Base-by-base conservation (phyloP, 2,329 filamentous ascomycete genomes). In the Bertia moriformis region DNA sequence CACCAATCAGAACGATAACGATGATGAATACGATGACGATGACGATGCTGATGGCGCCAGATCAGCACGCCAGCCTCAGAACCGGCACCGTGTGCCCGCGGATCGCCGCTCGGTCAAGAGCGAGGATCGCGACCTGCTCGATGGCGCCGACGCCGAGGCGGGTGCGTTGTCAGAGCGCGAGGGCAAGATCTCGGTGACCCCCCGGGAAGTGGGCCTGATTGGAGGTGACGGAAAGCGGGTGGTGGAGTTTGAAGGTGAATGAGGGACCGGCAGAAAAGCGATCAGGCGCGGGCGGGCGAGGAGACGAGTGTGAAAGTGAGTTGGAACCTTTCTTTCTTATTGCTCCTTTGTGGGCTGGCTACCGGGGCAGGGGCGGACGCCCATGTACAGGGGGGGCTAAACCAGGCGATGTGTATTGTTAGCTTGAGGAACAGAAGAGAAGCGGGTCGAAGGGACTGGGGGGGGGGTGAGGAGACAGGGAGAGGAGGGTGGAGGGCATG, bases 121-220 rank as follows among this genome's bases (percentile, higher is more conserved):
- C 83, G 15, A 66, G 72, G 81, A 87, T 55, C 63, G 76, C 39
- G 82, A 85, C 52, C 57, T 87, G 12, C 58, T 87, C 13, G 78
- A 83, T 46, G 83, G 81, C 0, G 79, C 78, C 2, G 83, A 89
- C 52, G 83, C 77, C 2, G 73, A 76, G 46, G 77, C 81, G 1
- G 71, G 71, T 12, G 71, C 60, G n/a, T n/a, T n/a, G n/a, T n/a
- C n/a, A n/a, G n/a, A n/a, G 42, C 2, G 38, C 22, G 5, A 39
- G 35, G 27, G 33, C 13, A 17, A 10, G 12, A 17, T 12, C 13
- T 13, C 12, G 13, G 24, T 29, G 24, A 12, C 24, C n/a, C 24
- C 24, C 24, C n/a, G 12, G 24, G 12, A 12, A 29, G 12, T 12
- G n/a, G 12, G n/a, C 12, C 24, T 29, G 12, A n/a, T 29, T 12